phyloP scores from a whole-genome alignment of 768 basidiomycete species.

The Lepiota venenata region DNA sequence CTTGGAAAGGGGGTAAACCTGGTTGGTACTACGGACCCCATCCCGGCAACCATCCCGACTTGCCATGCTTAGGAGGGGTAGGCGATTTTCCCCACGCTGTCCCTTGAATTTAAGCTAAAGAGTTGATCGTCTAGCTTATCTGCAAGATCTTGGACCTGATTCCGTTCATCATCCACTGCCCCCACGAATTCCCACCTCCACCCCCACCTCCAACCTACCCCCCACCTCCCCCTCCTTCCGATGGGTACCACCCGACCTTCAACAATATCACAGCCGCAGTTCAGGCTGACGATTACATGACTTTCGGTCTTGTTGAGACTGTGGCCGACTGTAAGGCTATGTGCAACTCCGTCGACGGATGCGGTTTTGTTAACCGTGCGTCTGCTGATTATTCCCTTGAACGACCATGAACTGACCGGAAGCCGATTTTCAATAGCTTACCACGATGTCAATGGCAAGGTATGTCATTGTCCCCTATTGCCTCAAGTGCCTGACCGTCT shows the following conservation, averaged over 20 bases:
- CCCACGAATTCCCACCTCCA: constrained; percentile 23
- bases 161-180: constrained; percentile 27
- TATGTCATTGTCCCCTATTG: constrained; percentile 11
- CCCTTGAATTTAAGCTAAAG: neutral
- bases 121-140: constrained; percentile 20
- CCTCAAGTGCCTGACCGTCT: neutral
- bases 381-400: neutral
- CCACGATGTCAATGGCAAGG: constrained; percentile 35
- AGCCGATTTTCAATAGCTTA: constrained; percentile 21
- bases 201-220: constrained; percentile 16
- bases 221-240: constrained; percentile 18
- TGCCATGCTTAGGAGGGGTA: constrained; percentile 31
- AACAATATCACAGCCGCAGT: constrained; percentile 26
- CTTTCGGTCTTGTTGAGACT: constrained; percentile 32
- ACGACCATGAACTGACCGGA: neutral
- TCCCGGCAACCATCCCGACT: constrained; percentile 22
- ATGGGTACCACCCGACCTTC: constrained; percentile 24
- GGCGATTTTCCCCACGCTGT: constrained; percentile 3
- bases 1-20: constrained; percentile 32
- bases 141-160: constrained; percentile 13
- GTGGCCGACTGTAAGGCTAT: constrained; percentile 28
- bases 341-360: constrained; percentile 27
- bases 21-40: constrained; percentile 41
- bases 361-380: constrained; percentile 30
- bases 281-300: constrained; percentile 30